A percentile compares a stretch with the other conserved stretches of the same genome.
Evolutionary conservation across 805 yeast species (phyloP).

Genomic region (Komagataella kurtzmanii): DNA sequence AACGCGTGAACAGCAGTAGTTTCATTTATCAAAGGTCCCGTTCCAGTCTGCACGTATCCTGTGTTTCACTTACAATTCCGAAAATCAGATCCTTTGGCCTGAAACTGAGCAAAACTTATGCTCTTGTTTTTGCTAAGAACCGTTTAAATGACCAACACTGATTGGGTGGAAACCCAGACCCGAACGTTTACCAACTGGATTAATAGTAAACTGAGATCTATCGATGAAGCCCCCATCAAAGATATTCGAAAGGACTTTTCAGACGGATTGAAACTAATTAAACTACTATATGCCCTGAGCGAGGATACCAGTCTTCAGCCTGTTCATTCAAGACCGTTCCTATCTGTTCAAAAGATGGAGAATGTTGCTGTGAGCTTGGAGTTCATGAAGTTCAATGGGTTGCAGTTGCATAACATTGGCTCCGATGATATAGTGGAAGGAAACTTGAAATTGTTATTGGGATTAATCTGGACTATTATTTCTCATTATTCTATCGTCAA

Average conservation of each 20-base stretch:
- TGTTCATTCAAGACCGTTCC: constrained; percentile 22
- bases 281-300: constrained; percentile 21
- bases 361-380: constrained; percentile 28
- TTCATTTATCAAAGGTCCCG: not conserved
- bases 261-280: constrained; percentile 25
- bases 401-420: constrained; percentile 29
- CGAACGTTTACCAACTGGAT: constrained; percentile 39
- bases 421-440: constrained; percentile 38
- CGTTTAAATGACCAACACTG: constrained; percentile 1
- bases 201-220: constrained; percentile 19
- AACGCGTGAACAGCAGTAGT: not conserved
- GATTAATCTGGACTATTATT: constrained; percentile 35
- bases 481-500: constrained; percentile 21
- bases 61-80: not conserved
- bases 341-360: constrained; percentile 31
- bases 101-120: not conserved
- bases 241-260: constrained; percentile 20
- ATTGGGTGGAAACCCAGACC: constrained; percentile 32
- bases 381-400: constrained; percentile 23
- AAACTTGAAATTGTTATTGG: constrained; percentile 29
- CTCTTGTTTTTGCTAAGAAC: not conserved
- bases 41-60: not conserved
- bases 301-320: constrained; percentile 12
- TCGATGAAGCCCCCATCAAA: constrained; percentile 8
- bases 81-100: not conserved